phyloP scores from a whole-genome alignment of 257 asterid genomes.

The Gentiana straminea region DNA sequence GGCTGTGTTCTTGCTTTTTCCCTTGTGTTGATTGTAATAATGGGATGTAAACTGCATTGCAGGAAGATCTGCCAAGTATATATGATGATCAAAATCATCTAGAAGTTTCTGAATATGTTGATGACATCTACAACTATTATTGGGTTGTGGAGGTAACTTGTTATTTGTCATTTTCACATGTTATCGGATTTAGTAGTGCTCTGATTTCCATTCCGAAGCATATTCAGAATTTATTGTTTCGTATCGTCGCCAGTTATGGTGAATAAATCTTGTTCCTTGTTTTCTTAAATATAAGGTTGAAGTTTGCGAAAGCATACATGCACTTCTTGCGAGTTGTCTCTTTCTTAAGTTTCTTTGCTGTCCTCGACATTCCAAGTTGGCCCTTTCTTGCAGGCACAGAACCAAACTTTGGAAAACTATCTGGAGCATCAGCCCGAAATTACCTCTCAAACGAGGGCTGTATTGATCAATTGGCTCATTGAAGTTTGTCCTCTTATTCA shows the following conservation, averaged over 20 bases:
- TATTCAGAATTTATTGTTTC: too few relatives aligned
- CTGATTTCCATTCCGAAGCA: too few relatives aligned
- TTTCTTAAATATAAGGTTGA: too few relatives aligned
- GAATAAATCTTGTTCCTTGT: too few relatives aligned
- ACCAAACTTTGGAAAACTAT: slow-evolving; percentile 44
- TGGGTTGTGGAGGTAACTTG: slow-evolving; percentile 85
- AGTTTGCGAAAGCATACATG: too few relatives aligned
- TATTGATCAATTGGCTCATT: slow-evolving; percentile 90
- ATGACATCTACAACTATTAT: slow-evolving; percentile 81
- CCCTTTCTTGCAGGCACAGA: slow-evolving; percentile 40
- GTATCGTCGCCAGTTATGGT: too few relatives aligned
- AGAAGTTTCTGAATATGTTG: slow-evolving; percentile 83
- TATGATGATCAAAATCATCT: slow-evolving; percentile 78
- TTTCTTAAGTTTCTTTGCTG: slow-evolving; percentile 7
- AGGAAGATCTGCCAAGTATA: slow-evolving; percentile 51
- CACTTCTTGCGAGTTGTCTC: too few relatives aligned
- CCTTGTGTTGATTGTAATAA: slow-evolving; percentile 26
- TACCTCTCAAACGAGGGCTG: slow-evolving; percentile 84
- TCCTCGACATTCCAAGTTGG: slow-evolving; percentile 3
- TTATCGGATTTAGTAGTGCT: too few relatives aligned
- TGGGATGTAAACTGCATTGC: slow-evolving; percentile 26
- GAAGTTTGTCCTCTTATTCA: slow-evolving; percentile 42
- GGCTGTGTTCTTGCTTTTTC: not conserved
- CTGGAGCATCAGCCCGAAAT: slow-evolving; percentile 51
- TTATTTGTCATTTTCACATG: not conserved